Evolutionary conservation across 2,329 filamentous ascomycete genomes (phyloP), one percentile per base, ranked within the genome.

Genomic region (Davidsoniella neocaledoniae): DNA sequence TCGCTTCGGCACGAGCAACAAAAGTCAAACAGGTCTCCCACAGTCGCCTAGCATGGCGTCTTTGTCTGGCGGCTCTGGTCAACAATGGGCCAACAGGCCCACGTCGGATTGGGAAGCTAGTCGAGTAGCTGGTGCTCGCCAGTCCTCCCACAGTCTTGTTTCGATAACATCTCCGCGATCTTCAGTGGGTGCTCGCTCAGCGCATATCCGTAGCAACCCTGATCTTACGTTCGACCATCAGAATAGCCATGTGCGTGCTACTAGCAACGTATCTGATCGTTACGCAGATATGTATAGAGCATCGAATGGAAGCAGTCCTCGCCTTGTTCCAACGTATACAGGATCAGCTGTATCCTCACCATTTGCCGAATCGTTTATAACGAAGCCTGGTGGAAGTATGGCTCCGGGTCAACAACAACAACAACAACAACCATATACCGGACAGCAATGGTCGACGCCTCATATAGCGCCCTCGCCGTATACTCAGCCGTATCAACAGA

Each of bases 101-200:
- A 8, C 16, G 9, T 19, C 29, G 19, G n/a, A 25, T n/a, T 40
- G 23, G 17, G 49, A 44, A 47, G 26, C 21, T 9, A 39, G 25
- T 12, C 17, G 25, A 23, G 5, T 21, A 16, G 16, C 26, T 19
- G 19, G 25, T 17, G 44, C 39, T 9, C 38, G 46, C 25, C 43
- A 44, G 21, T 52, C 50, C 14, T 21, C 39, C 3, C 46, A 52
- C 17, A 52, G 50, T 41, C 41, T 52, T 3, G 21, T 45, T n/a
- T 44, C 21, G 25, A 37, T 45, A 17, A 16, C 29, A 23, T 49
- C 47, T 16, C 47, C 47, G 3, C 47, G 41, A 5, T 48, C 50
- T 6, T 52, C 50, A 9, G 36, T 47, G 10, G 41, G 45, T 4
- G 16, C 38, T 9, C 40, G 46, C n/a, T 52, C 50, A 14, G 23